These are phyloP conservation scores for Arabidopsis lyrata DNA, from an alignment of 441 rosid genomes.

Conservation along the genomic window DNA sequence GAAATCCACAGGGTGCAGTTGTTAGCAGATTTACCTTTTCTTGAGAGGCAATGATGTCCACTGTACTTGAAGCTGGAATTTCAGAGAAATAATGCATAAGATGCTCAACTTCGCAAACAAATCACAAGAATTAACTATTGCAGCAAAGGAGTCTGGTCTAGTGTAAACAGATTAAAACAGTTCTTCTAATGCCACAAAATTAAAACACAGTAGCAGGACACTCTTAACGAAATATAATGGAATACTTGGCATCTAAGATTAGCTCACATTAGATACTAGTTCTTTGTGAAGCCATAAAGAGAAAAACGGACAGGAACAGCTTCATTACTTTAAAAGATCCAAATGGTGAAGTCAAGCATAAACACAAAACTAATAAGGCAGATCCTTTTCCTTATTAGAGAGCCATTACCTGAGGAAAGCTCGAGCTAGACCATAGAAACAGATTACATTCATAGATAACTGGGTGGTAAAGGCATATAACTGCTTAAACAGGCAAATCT, in stretches of 20 bases:
- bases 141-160: neutral
- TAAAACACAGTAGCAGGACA: slow-evolving; percentile 11
- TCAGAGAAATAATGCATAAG: slow-evolving; percentile 34
- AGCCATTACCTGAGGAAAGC: slow-evolving; percentile 1
- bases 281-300: neutral
- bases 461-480: neutral
- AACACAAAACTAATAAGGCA: slow-evolving; percentile 8
- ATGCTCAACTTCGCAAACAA: slow-evolving; percentile 43
- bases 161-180: slow-evolving; percentile 8
- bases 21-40: slow-evolving; percentile 60
- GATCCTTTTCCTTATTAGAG: neutral
- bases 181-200: slow-evolving; percentile 26
- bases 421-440: slow-evolving; percentile 4
- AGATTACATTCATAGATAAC: neutral
- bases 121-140: slow-evolving; percentile 3
- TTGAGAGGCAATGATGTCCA: slow-evolving; percentile 48
- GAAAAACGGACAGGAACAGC: neutral
- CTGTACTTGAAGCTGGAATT: slow-evolving; percentile 60
- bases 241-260: slow-evolving; percentile 22
- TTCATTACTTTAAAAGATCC: slow-evolving; percentile 2
- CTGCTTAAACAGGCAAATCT: slow-evolving; percentile 9
- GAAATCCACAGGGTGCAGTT: slow-evolving; percentile 2
- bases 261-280: slow-evolving; percentile 19
- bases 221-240: slow-evolving; percentile 19
- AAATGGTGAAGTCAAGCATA: slow-evolving; percentile 6